Base-by-base conservation (phyloP, 306 rosid species). In the Vigna angularis region DNA sequence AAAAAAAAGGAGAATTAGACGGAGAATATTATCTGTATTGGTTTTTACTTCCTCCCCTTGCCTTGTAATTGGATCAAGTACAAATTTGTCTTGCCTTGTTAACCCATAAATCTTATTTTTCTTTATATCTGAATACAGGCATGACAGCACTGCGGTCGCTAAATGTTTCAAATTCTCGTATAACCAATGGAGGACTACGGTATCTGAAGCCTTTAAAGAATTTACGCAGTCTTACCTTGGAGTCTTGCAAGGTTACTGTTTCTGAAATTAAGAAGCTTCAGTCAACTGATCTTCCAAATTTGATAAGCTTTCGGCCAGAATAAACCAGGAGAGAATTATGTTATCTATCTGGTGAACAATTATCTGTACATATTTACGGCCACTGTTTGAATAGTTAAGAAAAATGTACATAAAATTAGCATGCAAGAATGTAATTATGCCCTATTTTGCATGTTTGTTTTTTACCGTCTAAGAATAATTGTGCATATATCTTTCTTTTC, bases 241-340 rank as follows among this genome's bases (percentile, higher is more conserved):
- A 93, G 82, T 83, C 91, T 49, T 96, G 98, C 90, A 89, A 88
- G 88, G 99, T 96, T 32, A 84, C 89, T 61, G 93, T 86, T 24
- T 63, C 86, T 66, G 96, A 93, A 68, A 88, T 93, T 53, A 93
- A 86, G 89, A 91, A 86, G 92, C 93, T 93, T 81, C 99, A 88
- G 81, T 84, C 66, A 32, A 76, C 83, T 32, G 86, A 89, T 83
- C 99, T 96, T 75, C 98, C 93, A 30, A 85, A 93, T 79, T 84
- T 95, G 75, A 85, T 93, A 36, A 91, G 87, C 90, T 93, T 88
- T 88, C 91, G 98, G 24, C 97, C 99, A 7, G 96, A 93, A 74
- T 89, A 89, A 80, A 70, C 50, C 53, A 13, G 55, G 14, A 24
- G 34, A 77, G 52, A 36, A 38, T 49, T 55, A 34, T 79, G 80